phyloP scores from a whole-genome alignment of 805 yeast genomes.

The Ogataea corticis region DNA sequence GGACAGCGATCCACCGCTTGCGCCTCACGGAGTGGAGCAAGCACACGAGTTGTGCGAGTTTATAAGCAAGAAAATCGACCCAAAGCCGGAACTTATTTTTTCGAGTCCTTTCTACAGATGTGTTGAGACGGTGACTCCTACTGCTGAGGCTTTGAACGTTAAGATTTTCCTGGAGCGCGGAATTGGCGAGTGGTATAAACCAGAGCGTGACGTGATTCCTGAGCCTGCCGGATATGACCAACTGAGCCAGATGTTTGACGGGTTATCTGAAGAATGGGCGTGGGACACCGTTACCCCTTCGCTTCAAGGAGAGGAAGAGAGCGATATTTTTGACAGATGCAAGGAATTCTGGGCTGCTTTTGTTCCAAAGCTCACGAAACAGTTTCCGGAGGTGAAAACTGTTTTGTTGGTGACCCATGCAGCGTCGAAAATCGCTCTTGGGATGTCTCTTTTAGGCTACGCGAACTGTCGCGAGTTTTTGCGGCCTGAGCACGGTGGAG shows the following conservation, averaged over 20 bases:
- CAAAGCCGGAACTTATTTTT: conserved; percentile 70
- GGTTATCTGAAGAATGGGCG: conserved; percentile 46
- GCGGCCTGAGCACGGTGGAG: conserved; percentile 44
- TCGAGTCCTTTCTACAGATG: conserved; percentile 90
- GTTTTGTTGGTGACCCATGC: conserved; percentile 88
- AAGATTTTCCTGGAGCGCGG: conserved; percentile 76
- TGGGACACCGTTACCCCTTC: conserved; percentile 60
- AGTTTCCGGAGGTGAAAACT: conserved; percentile 59
- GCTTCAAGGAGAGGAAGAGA: conserved; percentile 69
- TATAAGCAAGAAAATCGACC: conserved; percentile 43
- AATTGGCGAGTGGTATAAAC: conserved; percentile 88
- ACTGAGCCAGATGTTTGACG: conserved; percentile 55
- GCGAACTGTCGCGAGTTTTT: conserved; percentile 51
- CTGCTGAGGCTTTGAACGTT: conserved; percentile 57
- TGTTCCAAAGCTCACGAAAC: conserved; percentile 54
- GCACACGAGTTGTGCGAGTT: conserved; percentile 75
- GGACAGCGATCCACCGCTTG: conserved; percentile 84
- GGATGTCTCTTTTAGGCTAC: conserved; percentile 67
- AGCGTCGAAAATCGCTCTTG: conserved; percentile 86
- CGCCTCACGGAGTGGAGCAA: conserved; percentile 85
- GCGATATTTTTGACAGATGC: conserved; percentile 67
- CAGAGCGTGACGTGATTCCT: conserved; percentile 68
- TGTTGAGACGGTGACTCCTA: conserved; percentile 75
- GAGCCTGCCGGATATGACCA: conserved; percentile 56
- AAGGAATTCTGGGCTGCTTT: conserved; percentile 53